phyloP scores from a whole-genome alignment of 257 asterid species.

The Solanum chilense region DNA sequence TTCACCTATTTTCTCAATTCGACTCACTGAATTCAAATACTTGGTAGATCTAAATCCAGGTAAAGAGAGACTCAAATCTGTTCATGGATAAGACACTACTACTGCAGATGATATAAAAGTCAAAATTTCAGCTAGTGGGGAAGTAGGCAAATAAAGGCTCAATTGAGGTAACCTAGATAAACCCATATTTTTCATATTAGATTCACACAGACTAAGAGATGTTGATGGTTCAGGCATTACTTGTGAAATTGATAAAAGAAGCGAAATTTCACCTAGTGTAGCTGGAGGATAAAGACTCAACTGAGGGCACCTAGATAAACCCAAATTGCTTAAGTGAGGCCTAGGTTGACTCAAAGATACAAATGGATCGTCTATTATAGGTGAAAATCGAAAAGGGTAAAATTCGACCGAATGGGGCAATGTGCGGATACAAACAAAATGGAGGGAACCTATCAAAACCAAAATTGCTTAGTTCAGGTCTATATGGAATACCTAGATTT shows the following conservation, averaged over 20 bases:
- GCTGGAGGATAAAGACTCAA: neutral
- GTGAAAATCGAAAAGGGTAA: neutral
- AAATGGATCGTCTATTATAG: neutral
- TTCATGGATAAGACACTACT: neutral
- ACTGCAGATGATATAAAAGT: neutral
- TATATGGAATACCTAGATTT: neutral
- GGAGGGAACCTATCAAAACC: neutral
- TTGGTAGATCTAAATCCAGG: neutral
- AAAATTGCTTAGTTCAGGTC: too few species aligned
- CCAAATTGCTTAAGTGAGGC: neutral
- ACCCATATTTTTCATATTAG: too few species aligned
- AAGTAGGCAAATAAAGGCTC: neutral
- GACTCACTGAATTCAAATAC: neutral
- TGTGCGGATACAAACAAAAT: neutral
- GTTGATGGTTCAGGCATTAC: neutral
- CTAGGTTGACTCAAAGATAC: neutral
- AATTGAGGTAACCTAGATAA: neutral
- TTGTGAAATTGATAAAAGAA: neutral
- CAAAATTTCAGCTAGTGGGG: neutral
- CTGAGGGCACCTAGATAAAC: neutral
- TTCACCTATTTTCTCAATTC: neutral
- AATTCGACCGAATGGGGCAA: neutral
- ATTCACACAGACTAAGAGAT: neutral
- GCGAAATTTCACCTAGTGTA: neutral
- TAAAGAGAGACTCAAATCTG: neutral